These are phyloP conservation scores for Cordyceps pruinosa DNA, from an alignment of 2,329 filamentous ascomycete genomes.

Conservation along the genomic window DNA sequence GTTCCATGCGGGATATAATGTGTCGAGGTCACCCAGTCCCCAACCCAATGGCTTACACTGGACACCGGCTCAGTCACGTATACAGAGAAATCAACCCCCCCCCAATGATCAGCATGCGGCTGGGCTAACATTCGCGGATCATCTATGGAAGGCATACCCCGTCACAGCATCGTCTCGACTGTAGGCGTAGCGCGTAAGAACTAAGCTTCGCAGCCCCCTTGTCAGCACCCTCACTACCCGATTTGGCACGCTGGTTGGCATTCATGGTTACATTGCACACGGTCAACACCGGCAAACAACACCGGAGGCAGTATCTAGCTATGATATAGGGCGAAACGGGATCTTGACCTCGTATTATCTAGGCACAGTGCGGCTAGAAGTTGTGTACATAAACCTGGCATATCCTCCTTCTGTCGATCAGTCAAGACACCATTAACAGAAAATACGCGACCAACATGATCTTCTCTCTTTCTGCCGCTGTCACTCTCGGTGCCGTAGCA, in stretches of 20 bases:
- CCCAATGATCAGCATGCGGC: background rate
- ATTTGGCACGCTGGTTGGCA: background rate
- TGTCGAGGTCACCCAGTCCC: too few species aligned
- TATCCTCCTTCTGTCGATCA: too few species aligned
- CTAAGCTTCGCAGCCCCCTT: background rate
- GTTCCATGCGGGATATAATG: too few species aligned
- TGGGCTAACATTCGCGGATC: background rate
- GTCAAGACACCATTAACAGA: too few species aligned
- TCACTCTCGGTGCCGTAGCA: background rate
- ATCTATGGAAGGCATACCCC: background rate
- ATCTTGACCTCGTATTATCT: background rate
- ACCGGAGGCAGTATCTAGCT: background rate
- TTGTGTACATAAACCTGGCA: background rate
- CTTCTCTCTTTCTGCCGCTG: background rate
- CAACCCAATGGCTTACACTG: too few species aligned
- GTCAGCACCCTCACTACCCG: background rate
- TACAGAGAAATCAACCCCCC: too few species aligned
- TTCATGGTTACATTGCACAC: background rate
- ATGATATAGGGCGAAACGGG: background rate
- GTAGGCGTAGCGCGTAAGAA: background rate
- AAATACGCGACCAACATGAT: too few species aligned
- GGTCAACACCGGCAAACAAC: background rate
- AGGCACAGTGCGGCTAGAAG: background rate
- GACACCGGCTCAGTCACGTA: too few species aligned
- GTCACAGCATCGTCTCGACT: background rate